These are phyloP conservation scores for Yamadazyma triangularis DNA, from an alignment of 1,139 yeast genomes.

Conservation along the genomic window DNA sequence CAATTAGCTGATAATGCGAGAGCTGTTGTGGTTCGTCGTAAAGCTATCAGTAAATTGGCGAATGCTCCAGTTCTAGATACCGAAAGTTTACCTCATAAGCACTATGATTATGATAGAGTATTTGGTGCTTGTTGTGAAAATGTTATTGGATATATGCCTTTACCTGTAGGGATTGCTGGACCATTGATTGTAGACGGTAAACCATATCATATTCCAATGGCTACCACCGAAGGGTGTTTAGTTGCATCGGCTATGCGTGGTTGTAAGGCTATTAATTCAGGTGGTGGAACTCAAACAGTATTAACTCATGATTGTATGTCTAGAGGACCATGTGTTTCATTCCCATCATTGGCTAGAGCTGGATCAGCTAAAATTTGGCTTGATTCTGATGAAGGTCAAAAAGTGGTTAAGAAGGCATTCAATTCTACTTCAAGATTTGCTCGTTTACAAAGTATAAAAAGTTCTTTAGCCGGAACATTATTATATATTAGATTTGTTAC, in stretches of 20 bases:
- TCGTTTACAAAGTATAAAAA: slow-evolving; percentile 81
- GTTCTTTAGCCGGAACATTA: slow-evolving; percentile 93
- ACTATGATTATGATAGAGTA: slow-evolving; percentile 92
- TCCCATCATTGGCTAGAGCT: slow-evolving; percentile 76
- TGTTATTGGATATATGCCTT: slow-evolving; percentile 92
- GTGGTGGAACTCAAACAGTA: slow-evolving; percentile 93
- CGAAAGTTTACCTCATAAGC: slow-evolving; percentile 67
- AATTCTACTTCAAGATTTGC: slow-evolving; percentile 98
- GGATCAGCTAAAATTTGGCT: slow-evolving; percentile 96
- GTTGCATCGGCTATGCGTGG: slow-evolving; percentile 99
- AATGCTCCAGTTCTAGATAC: slow-evolving; percentile 76
- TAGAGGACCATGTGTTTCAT: slow-evolving; percentile 95
- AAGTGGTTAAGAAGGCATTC: slow-evolving; percentile 77
- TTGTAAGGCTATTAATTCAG: slow-evolving; percentile 95
- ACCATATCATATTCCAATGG: slow-evolving; percentile 93
- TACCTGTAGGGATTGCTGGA: slow-evolving; percentile 98
- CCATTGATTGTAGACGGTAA: slow-evolving; percentile 87
- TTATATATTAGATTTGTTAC: slow-evolving; percentile 90
- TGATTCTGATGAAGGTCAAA: slow-evolving; percentile 92
- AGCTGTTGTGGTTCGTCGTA: slow-evolving; percentile 91
- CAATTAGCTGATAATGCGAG: slow-evolving; percentile 82
- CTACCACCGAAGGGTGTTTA: slow-evolving; percentile 97
- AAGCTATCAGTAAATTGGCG: slow-evolving; percentile 79
- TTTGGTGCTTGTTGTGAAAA: slow-evolving; percentile 99
- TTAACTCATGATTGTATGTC: slow-evolving; percentile 98